A percentile compares a stretch with the other conserved stretches of the same genome.
phyloP scores from a whole-genome alignment of 331 rosid genomes.

The Cucumis variabilis region DNA sequence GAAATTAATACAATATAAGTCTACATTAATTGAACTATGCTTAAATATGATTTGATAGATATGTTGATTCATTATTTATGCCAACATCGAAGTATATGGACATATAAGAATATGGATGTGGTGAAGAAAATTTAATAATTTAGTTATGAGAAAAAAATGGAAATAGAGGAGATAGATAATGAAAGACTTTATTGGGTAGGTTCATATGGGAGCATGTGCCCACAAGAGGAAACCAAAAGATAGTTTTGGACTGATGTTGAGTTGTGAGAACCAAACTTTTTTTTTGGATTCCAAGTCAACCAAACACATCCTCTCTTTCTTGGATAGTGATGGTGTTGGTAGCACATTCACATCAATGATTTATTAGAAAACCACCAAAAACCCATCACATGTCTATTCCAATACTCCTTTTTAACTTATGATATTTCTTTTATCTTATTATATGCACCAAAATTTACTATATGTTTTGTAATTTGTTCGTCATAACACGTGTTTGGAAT shows the following conservation, averaged over 20 bases:
- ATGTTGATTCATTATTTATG: too few relatives aligned
- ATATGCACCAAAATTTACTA: neutral
- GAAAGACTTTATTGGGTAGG: constrained; percentile 36
- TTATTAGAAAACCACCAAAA: neutral
- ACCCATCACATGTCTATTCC: neutral
- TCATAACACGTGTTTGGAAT: neutral
- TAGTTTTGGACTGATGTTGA: constrained; percentile 64
- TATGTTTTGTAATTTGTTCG: neutral
- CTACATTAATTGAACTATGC: too few relatives aligned
- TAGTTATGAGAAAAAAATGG: neutral
- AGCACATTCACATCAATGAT: constrained; percentile 32
- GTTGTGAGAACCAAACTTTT: constrained; percentile 34
- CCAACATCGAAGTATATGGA: too few relatives aligned
- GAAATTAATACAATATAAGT: too few relatives aligned
- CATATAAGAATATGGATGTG: neutral
- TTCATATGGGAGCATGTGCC: constrained; percentile 81
- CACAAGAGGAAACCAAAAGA: constrained; percentile 43
- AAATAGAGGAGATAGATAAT: constrained; percentile 17
- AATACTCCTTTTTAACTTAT: neutral
- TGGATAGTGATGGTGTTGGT: constrained; percentile 18
- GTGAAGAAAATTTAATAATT: neutral
- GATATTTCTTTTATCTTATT: neutral
- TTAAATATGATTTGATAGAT: too few relatives aligned
- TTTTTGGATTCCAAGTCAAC: constrained; percentile 58
- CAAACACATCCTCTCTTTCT: constrained; percentile 39